Evolutionary conservation across 257 asterid genomes (phyloP).

Genomic region (Agastache rugosa): DNA sequence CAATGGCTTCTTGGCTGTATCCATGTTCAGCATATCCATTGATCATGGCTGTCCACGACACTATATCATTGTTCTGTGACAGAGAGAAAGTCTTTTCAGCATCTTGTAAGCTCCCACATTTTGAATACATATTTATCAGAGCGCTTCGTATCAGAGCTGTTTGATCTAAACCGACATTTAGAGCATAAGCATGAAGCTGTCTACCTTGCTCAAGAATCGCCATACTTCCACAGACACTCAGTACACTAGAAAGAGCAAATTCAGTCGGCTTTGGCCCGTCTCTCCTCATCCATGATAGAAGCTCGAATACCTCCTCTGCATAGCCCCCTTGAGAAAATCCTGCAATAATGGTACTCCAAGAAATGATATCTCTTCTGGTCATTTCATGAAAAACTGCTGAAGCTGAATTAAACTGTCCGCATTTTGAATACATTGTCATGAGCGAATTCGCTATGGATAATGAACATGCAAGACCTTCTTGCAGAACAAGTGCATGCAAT

Average conservation of each 20-base stretch:
- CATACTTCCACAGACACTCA: constrained; percentile 76
- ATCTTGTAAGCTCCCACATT: constrained; percentile 79
- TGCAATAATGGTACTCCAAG: constrained; percentile 91
- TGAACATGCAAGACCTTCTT: constrained; percentile 55
- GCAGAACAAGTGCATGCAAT: constrained; percentile 71
- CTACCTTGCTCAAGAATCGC: constrained; percentile 84
- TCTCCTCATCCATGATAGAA: constrained; percentile 74
- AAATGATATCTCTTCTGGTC: constrained; percentile 66
- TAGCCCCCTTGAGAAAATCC: constrained; percentile 82
- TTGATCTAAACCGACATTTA: constrained; percentile 66
- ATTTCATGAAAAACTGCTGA: constrained; percentile 57
- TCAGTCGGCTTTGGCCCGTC: constrained; percentile 86
- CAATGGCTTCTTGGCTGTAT: constrained; percentile 72
- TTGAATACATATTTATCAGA: constrained; percentile 79
- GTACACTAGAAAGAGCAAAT: constrained; percentile 75
- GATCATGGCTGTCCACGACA: constrained; percentile 94
- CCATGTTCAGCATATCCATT: constrained; percentile 95
- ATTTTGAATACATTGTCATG: constrained; percentile 78
- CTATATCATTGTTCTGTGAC: constrained; percentile 60
- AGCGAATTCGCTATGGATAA: constrained; percentile 80
- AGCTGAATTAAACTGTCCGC: constrained; percentile 58
- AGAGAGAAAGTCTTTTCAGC: constrained; percentile 53
- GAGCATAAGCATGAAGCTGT: constrained; percentile 79
- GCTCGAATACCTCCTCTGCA: constrained; percentile 74
- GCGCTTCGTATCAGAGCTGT: constrained; percentile 61